A percentile compares a stretch with the other conserved stretches of the same genome.
Evolutionary conservation across 1,139 yeast species (phyloP).

Genomic region (Hansenula anomala): DNA sequence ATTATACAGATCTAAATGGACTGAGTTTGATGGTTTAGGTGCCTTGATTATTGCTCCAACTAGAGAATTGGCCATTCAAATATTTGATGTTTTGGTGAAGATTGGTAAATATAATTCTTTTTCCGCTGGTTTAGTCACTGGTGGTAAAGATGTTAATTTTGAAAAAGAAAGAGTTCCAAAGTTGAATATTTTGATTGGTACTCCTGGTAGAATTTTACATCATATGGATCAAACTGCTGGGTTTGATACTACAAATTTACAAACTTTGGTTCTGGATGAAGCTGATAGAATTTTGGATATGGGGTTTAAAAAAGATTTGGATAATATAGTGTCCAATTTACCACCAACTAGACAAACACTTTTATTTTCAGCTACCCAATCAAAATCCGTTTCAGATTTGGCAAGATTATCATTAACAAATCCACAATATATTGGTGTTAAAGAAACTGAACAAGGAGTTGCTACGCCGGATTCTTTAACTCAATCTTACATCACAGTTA

Average conservation of each 20-base stretch:
- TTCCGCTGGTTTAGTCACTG: slow-evolving; percentile 94
- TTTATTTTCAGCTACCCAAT: slow-evolving; percentile 89
- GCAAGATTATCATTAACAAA: slow-evolving; percentile 83
- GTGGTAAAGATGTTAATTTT: slow-evolving; percentile 88
- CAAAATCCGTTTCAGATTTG: slow-evolving; percentile 79
- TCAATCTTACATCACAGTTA: slow-evolving; percentile 72
- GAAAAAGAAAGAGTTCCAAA: slow-evolving; percentile 82
- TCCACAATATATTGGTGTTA: slow-evolving; percentile 67
- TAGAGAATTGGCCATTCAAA: slow-evolving; percentile 90
- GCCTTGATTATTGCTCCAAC: slow-evolving; percentile 92
- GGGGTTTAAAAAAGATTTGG: slow-evolving; percentile 91
- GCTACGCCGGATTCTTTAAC: slow-evolving; percentile 81
- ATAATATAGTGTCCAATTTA: slow-evolving; percentile 75
- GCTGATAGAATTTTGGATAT: slow-evolving; percentile 95
- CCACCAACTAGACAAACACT: slow-evolving; percentile 87
- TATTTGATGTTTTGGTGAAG: slow-evolving; percentile 80
- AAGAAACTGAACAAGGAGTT: slow-evolving; percentile 42
- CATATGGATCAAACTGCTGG: slow-evolving; percentile 94
- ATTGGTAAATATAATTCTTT: slow-evolving; percentile 78
- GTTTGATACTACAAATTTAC: slow-evolving; percentile 73
- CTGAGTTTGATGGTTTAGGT: slow-evolving; percentile 88
- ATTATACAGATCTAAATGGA: slow-evolving; percentile 70
- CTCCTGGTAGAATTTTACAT: slow-evolving; percentile 93
- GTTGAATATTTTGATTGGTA: slow-evolving; percentile 86
- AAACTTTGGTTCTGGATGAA: slow-evolving; percentile 84